These are phyloP conservation scores for Vanrija sp. DNA, from an alignment of 1,284 basidiomycete species.

Conservation along the genomic window DNA sequence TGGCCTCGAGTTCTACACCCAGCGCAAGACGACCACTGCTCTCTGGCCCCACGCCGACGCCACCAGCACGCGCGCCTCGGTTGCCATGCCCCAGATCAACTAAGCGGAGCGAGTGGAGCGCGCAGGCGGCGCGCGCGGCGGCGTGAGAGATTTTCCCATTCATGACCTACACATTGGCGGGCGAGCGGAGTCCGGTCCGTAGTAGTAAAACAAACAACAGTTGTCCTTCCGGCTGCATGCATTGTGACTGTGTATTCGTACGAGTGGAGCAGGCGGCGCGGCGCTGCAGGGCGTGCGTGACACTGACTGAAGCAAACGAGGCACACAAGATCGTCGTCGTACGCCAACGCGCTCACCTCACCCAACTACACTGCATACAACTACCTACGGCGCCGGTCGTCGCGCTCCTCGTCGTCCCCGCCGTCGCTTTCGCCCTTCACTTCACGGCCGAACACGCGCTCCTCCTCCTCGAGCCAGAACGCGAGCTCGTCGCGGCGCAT, in stretches of 20 bases:
- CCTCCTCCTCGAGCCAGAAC: conserved; percentile 18
- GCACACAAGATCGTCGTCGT: too few species aligned
- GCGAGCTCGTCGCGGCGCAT: conserved; percentile 35
- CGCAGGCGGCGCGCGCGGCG: too few species aligned
- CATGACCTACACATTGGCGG: too few species aligned
- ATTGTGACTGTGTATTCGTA: conserved; percentile 14
- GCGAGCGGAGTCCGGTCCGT: not conserved
- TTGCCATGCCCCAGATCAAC: conserved; percentile 43
- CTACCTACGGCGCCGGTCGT: not conserved
- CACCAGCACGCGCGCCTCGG: conserved; percentile 33
- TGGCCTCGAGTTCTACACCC: conserved; percentile 44
- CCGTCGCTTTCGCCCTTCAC: not conserved
- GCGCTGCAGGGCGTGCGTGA: too few species aligned
- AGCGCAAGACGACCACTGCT: conserved; percentile 37
- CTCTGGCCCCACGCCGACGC: conserved; percentile 46
- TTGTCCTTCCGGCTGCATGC: conserved; percentile 16
- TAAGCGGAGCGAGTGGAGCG: conserved; percentile 13
- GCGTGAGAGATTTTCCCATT: not conserved
- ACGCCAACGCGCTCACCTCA: too few species aligned
- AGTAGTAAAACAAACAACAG: not conserved
- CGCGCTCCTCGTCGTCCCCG: not conserved
- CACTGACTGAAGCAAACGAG: too few species aligned
- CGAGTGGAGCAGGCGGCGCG: too few species aligned
- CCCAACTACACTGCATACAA: too few species aligned
- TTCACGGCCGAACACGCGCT: conserved; percentile 1